Percentiles rank a stretch among this genome's conserved stretches.
Evolutionary conservation across 306 rosid species (phyloP).

Genomic region (Canavalia gladiata): DNA sequence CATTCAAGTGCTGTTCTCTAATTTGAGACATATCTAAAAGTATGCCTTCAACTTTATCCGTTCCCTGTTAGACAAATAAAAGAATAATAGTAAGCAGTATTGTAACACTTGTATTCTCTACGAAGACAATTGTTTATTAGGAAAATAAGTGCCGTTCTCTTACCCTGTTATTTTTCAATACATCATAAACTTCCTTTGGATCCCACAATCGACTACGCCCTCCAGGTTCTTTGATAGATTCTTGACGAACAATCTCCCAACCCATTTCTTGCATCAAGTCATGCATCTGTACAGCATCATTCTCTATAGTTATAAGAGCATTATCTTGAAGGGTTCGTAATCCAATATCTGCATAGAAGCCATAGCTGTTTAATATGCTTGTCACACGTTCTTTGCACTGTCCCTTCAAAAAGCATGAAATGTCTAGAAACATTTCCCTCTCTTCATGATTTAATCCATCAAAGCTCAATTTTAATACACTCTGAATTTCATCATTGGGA

Average conservation of each 20-base stretch:
- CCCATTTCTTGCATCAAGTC: conserved; percentile 45
- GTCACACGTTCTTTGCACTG: background rate
- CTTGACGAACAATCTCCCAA: conserved; percentile 11
- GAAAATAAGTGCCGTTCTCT: background rate
- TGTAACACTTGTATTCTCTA: background rate
- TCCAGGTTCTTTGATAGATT: conserved; percentile 3
- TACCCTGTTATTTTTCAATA: conserved; percentile 1
- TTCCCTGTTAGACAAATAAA: background rate
- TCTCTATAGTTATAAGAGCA: conserved; percentile 10
- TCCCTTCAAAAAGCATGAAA: conserved; percentile 16
- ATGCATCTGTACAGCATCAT: conserved; percentile 31
- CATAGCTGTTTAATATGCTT: background rate
- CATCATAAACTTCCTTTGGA: background rate
- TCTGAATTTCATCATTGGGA: background rate
- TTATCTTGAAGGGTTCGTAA: conserved; percentile 14
- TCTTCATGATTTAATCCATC: background rate
- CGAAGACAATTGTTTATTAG: background rate
- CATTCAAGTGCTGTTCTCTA: background rate
- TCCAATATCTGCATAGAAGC: background rate
- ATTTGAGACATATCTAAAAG: background rate
- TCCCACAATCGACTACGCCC: conserved; percentile 8
- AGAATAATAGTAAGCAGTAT: background rate
- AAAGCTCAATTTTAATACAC: background rate
- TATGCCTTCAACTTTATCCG: background rate
- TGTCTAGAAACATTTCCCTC: conserved; percentile 2